These are phyloP conservation scores for Sugiyamaella grinbergsii DNA, from an alignment of 1,139 yeast genomes.

Conservation along the genomic window DNA sequence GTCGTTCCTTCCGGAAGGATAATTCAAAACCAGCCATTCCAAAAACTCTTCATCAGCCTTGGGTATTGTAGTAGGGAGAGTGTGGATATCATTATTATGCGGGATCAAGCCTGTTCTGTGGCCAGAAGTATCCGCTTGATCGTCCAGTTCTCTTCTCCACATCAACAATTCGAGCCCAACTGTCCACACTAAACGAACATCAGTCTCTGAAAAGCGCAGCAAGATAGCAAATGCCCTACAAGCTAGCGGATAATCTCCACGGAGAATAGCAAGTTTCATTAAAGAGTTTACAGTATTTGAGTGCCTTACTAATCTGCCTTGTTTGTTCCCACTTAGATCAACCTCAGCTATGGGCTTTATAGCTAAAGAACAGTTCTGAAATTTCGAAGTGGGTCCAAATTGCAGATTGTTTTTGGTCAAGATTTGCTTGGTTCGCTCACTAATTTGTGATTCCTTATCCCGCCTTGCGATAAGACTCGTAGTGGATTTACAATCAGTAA, in stretches of 20 bases:
- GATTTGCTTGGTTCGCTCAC: slow-evolving; percentile 16
- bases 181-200: slow-evolving; percentile 52
- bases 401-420: slow-evolving; percentile 14
- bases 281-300: slow-evolving; percentile 29
- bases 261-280: slow-evolving; percentile 40
- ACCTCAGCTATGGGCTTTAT: background rate
- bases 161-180: slow-evolving; percentile 46
- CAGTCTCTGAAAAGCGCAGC: slow-evolving; percentile 47
- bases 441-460: slow-evolving; percentile 17
- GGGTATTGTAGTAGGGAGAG: slow-evolving; percentile 22
- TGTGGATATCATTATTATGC: slow-evolving; percentile 27
- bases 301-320: slow-evolving; percentile 33
- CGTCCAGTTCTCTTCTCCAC: slow-evolving; percentile 34
- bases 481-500: slow-evolving; percentile 21
- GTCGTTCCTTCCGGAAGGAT: slow-evolving; percentile 21
- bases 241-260: slow-evolving; percentile 48
- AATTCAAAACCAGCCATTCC: slow-evolving; percentile 36
- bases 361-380: background rate
- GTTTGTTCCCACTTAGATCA: background rate
- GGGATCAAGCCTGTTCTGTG: slow-evolving; percentile 8
- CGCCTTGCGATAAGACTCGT: slow-evolving; percentile 5
- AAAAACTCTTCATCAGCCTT: slow-evolving; percentile 35
- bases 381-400: slow-evolving; percentile 1
- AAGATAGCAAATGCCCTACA: slow-evolving; percentile 48
- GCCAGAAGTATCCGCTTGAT: slow-evolving; percentile 17